phyloP scores from a whole-genome alignment of 2,329 filamentous ascomycete species.

The Pseudogymnoascus sp. region DNA sequence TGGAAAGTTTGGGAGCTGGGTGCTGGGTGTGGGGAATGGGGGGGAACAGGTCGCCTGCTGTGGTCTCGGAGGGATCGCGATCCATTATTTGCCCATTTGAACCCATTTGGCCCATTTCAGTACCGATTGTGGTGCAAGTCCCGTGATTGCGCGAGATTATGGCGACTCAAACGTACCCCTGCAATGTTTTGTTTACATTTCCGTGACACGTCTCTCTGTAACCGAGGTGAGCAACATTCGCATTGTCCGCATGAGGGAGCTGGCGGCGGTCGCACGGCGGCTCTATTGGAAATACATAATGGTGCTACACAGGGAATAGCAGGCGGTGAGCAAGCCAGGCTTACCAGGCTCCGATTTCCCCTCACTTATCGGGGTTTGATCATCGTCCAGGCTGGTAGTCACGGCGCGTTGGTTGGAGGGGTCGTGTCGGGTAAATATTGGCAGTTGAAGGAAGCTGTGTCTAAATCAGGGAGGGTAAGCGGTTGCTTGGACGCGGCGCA shows the following conservation, averaged over 20 bases:
- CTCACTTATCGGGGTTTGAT: constrained; percentile 6
- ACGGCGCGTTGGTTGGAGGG: constrained; percentile 6
- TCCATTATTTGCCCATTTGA: not conserved
- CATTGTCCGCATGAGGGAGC: not conserved
- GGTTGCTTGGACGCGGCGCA: constrained; percentile 7
- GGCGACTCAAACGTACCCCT: constrained; percentile 3
- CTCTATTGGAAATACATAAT: not conserved
- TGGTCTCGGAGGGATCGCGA: not conserved
- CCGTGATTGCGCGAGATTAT: constrained; percentile 8
- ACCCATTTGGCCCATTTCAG: too few species aligned
- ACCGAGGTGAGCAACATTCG: constrained; percentile 1
- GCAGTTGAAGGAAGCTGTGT: not conserved
- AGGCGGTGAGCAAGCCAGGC: not conserved
- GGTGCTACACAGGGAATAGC: constrained; percentile 5
- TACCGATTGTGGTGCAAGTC: not conserved
- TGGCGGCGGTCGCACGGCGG: not conserved
- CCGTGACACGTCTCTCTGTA: not conserved
- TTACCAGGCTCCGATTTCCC: not conserved
- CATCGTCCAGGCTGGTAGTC: not conserved
- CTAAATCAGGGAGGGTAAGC: constrained; percentile 8
- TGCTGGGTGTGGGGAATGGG: not conserved
- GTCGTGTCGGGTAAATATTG: constrained; percentile 2
- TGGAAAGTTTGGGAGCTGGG: not conserved
- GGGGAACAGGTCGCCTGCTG: not conserved
- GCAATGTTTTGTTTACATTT: constrained; percentile 8